Evolutionary conservation across 805 yeast species (phyloP).

Genomic region (Metschnikowia similis): DNA sequence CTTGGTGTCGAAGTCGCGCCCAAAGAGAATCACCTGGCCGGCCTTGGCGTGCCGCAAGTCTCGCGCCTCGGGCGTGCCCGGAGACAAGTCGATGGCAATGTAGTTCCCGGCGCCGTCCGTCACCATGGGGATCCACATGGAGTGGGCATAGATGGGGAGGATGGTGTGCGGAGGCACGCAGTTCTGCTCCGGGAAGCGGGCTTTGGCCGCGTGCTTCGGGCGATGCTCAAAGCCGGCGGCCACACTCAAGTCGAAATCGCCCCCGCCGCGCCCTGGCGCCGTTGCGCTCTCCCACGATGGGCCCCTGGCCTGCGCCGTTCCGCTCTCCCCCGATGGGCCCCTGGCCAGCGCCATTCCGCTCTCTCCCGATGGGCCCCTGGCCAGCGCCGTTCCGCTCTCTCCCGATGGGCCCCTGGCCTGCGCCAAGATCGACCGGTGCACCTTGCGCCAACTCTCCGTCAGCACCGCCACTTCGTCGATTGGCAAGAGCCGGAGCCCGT

Average conservation of each 20-base stretch:
- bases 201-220: not conserved
- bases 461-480: slow-evolving; percentile 76
- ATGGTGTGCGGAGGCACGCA: slow-evolving; percentile 76
- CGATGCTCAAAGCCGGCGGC: not conserved
- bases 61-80: slow-evolving; percentile 6
- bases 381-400: not conserved
- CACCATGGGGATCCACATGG: slow-evolving; percentile 86
- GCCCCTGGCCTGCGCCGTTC: too few relatives aligned
- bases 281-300: not conserved
- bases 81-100: slow-evolving; percentile 74
- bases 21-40: slow-evolving; percentile 92
- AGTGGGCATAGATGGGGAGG: slow-evolving; percentile 78
- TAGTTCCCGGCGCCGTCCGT: slow-evolving; percentile 90
- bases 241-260: not conserved
- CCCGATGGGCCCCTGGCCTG: not conserved
- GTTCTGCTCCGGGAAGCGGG: slow-evolving; percentile 42
- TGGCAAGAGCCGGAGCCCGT: slow-evolving; percentile 75
- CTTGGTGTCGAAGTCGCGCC: slow-evolving; percentile 90
- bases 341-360: not conserved
- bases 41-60: slow-evolving; percentile 35
- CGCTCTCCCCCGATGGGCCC: not conserved
- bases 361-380: not conserved
- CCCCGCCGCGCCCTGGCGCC: too few relatives aligned
- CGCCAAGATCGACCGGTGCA: slow-evolving; percentile 39
- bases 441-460: slow-evolving; percentile 82